Percentiles rank a stretch among this genome's conserved stretches.
Evolutionary conservation across 306 rosid genomes (phyloP).

Genomic region (Quercus cerris): DNA sequence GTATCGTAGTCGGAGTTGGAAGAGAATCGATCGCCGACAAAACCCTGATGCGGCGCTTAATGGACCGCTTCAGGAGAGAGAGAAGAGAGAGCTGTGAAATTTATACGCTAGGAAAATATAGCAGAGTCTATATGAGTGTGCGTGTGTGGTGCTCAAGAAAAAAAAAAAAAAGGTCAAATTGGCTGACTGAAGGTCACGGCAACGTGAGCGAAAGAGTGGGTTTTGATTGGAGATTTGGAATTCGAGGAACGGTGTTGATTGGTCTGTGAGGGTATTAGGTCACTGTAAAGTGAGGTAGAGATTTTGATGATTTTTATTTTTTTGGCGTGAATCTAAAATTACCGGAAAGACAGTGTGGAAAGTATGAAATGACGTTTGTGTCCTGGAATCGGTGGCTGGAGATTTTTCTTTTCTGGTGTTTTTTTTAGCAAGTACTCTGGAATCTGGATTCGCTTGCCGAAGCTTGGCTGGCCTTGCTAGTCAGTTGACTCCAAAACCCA

Average conservation of each 20-base stretch:
- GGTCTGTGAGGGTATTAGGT: neutral
- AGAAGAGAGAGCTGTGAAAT: neutral
- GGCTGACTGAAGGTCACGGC: neutral
- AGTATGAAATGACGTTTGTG: neutral
- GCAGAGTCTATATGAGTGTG: neutral
- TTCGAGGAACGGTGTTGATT: neutral
- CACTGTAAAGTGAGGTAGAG: neutral
- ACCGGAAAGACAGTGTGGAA: neutral
- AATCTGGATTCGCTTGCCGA: too few relatives aligned
- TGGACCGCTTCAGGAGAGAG: slow-evolving; percentile 6
- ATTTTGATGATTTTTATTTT: neutral
- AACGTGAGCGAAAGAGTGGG: neutral
- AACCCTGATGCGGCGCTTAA: slow-evolving; percentile 16
- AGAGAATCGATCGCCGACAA: slow-evolving; percentile 24
- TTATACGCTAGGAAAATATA: neutral
- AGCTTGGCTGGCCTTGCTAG: too few relatives aligned
- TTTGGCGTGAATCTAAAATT: neutral
- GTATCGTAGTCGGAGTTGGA: too few relatives aligned
- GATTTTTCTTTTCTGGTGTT: too few relatives aligned
- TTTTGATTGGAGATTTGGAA: neutral
- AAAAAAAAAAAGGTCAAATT: neutral
- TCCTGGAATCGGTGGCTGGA: neutral
- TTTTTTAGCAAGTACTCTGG: too few relatives aligned
- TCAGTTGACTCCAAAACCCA: too few relatives aligned
- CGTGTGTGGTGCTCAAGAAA: neutral